Evolutionary conservation across 176 grass and related monocot species (phyloP).

Genomic region (Oryza meridionalis): DNA sequence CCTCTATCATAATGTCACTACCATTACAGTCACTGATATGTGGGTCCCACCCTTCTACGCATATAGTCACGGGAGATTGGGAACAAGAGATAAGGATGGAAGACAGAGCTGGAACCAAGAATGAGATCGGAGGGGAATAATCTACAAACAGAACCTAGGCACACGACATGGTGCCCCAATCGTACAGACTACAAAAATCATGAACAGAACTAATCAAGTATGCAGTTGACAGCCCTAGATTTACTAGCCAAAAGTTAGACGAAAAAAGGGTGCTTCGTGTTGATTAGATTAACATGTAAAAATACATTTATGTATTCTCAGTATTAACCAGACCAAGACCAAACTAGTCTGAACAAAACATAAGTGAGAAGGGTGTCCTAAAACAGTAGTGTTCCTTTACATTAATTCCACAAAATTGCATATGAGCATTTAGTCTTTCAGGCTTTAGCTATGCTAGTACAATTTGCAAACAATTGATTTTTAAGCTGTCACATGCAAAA

Average conservation of each 20-base stretch:
- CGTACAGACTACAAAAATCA: not conserved
- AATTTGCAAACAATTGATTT: not conserved
- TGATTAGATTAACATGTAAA: slow-evolving; percentile 8
- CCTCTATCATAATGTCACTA: too few relatives aligned
- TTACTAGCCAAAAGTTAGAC: slow-evolving; percentile 19
- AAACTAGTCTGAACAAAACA: slow-evolving; percentile 14
- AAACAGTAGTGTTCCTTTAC: not conserved
- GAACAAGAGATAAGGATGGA: not conserved
- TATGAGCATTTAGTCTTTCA: not conserved
- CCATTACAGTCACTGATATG: too few relatives aligned
- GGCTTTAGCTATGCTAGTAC: slow-evolving; percentile 1
- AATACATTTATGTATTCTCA: slow-evolving; percentile 13
- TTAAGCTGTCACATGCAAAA: slow-evolving; percentile 22
- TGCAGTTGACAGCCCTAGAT: slow-evolving; percentile 8
- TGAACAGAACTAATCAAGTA: not conserved
- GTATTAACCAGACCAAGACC: not conserved
- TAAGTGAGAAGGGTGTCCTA: not conserved
- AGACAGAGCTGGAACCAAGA: not conserved
- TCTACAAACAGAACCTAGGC: not conserved
- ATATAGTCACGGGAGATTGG: not conserved
- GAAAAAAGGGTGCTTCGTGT: not conserved
- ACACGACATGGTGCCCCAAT: not conserved
- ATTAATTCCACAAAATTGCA: not conserved
- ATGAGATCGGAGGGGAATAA: not conserved
- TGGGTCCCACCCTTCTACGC: too few relatives aligned